These are phyloP conservation scores for Trichoderma afroharzianum DNA, from an alignment of 2,329 filamentous ascomycete genomes.

Conservation along the genomic window DNA sequence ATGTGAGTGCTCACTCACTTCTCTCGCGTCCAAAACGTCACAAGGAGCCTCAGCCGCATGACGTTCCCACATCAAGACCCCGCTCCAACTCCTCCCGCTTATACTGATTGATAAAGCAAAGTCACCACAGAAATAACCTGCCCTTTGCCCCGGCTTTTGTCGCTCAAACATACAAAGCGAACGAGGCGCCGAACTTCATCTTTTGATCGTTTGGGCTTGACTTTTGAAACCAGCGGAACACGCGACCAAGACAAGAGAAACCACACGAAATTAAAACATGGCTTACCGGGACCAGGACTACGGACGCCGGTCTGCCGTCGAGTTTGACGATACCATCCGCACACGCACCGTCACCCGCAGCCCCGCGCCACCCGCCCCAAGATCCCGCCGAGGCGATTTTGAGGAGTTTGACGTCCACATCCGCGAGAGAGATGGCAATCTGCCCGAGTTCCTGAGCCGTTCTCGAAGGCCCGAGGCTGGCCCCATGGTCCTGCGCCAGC, in stretches of 20 bases:
- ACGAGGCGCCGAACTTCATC: background rate
- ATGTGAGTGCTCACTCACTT: background rate
- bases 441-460: conserved; percentile 49
- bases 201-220: background rate
- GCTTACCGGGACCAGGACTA: conserved; percentile 43
- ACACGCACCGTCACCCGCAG: conserved; percentile 23
- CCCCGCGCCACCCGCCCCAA: conserved; percentile 28
- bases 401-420: conserved; percentile 42
- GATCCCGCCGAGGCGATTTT: conserved; percentile 24
- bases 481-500: conserved; percentile 51
- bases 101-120: conserved; percentile 12
- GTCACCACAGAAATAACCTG: background rate
- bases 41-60: conserved; percentile 17
- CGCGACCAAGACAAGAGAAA: conserved; percentile 9
- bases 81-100: conserved; percentile 17
- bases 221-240: background rate
- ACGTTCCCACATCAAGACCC: conserved; percentile 14
- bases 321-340: conserved; percentile 23
- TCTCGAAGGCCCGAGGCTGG: conserved; percentile 47
- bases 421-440: conserved; percentile 38
- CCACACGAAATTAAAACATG: conserved; percentile 22
- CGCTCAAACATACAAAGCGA: background rate
- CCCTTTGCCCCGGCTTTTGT: background rate
- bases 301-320: conserved; percentile 28
- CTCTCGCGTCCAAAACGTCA: conserved; percentile 6